Conservation (phyloP, 1,139 yeast species). For the Candida anutae region DNA sequence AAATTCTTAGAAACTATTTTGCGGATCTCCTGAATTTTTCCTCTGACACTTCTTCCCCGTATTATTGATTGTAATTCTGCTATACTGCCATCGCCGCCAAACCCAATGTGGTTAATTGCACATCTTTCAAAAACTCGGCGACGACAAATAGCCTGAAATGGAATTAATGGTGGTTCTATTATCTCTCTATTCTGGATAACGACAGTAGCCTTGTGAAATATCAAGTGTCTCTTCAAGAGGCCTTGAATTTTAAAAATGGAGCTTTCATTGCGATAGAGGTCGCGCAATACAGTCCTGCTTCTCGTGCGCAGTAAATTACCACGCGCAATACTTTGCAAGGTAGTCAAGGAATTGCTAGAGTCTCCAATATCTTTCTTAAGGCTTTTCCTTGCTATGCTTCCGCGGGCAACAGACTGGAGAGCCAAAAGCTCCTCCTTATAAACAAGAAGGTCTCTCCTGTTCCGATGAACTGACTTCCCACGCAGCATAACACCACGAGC, state of each 20-base stretch:
- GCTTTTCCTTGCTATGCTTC: constrained; percentile 13
- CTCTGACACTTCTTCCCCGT: constrained; percentile 23
- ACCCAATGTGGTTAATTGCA: constrained; percentile 6
- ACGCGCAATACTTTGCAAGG: constrained; percentile 23
- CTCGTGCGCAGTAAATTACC: constrained; percentile 16
- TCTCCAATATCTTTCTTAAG: constrained; percentile 7
- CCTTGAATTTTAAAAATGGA: constrained; percentile 21
- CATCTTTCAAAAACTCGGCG: constrained; percentile 16
- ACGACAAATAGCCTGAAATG: constrained; percentile 31
- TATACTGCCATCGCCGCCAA: constrained; percentile 10
- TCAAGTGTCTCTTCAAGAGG: constrained; percentile 17
- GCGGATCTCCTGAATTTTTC: constrained; percentile 12
- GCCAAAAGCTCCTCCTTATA: constrained; percentile 21
- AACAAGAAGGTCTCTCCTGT: constrained; percentile 26
- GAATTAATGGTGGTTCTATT: constrained; percentile 18
- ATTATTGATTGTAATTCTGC: constrained; percentile 26
- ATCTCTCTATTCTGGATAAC: constrained; percentile 15
- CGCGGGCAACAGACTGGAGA: constrained; percentile 32
- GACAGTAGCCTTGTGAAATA: constrained; percentile 15
- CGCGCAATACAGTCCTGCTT: not conserved
- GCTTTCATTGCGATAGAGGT: constrained; percentile 5
- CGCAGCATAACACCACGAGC: constrained; percentile 36
- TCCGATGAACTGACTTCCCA: constrained; percentile 28
- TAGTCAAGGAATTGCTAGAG: constrained; percentile 5
- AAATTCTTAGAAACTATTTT: constrained; percentile 9